Conservation (phyloP, 208 protist species). For the Trypanosoma mega region DNA sequence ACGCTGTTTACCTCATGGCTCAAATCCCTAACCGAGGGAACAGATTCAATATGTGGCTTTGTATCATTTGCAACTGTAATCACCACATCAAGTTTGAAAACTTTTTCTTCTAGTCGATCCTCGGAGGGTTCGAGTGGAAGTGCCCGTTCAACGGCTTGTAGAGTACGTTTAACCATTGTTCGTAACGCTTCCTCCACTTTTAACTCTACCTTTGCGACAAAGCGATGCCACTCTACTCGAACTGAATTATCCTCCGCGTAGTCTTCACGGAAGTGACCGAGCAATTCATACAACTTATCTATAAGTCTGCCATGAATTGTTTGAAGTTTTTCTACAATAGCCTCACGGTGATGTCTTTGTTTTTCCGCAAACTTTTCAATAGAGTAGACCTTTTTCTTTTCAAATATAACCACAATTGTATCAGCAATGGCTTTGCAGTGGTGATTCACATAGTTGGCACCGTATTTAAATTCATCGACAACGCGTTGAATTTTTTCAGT, state of each 20-base stretch:
- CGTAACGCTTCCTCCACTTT: slow-evolving; percentile 94
- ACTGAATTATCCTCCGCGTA: slow-evolving; percentile 72
- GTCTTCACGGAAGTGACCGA: slow-evolving; percentile 93
- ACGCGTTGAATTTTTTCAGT: slow-evolving; percentile 82
- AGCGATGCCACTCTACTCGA: slow-evolving; percentile 91
- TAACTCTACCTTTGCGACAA: slow-evolving; percentile 91
- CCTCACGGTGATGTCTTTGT: slow-evolving; percentile 81
- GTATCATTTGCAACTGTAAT: slow-evolving; percentile 82
- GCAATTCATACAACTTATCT: slow-evolving; percentile 73
- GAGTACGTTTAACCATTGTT: slow-evolving; percentile 93
- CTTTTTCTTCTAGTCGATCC: slow-evolving; percentile 82
- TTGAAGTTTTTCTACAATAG: slow-evolving; percentile 72
- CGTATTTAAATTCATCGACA: slow-evolving; percentile 94
- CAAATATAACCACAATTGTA: slow-evolving; percentile 93
- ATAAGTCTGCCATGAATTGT: slow-evolving; percentile 85
- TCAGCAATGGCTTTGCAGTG: slow-evolving; percentile 91
- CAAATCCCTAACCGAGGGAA: slow-evolving; percentile 90
- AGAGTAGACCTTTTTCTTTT: slow-evolving; percentile 94
- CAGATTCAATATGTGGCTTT: slow-evolving; percentile 86
- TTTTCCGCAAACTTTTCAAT: slow-evolving; percentile 82
- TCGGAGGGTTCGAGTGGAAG: slow-evolving; percentile 92
- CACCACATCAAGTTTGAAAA: slow-evolving; percentile 95
- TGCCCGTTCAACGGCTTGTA: slow-evolving; percentile 87
- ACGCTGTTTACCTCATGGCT: slow-evolving; percentile 90
- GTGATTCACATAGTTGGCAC: slow-evolving; percentile 81